These are phyloP conservation scores for Lodderomyces orthopsilosis DNA, from an alignment of 1,139 yeast species.

Conservation along the genomic window DNA sequence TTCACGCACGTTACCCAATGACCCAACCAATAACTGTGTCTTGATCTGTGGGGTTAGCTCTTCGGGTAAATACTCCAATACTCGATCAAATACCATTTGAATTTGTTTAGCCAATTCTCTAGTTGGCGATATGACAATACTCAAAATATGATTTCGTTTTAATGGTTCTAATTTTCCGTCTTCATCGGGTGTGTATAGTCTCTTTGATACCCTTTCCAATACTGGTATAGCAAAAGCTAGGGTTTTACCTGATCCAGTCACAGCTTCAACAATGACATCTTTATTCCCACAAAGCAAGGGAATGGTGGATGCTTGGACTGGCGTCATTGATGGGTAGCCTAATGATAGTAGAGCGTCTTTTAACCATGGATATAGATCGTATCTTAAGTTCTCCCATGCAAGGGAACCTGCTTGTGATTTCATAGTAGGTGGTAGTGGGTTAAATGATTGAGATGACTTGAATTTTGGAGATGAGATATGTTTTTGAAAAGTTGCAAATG, in stretches of 20 bases:
- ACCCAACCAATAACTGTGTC: constrained; percentile 81
- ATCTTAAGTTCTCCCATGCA: constrained; percentile 36
- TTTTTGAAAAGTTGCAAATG: constrained; percentile 4
- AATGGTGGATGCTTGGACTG: constrained; percentile 94
- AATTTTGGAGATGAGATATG: constrained; percentile 7
- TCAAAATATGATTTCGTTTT: constrained; percentile 65
- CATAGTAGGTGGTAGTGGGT: constrained; percentile 13
- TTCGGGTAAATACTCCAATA: constrained; percentile 62
- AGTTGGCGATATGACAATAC: constrained; percentile 81
- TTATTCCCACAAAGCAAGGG: constrained; percentile 86
- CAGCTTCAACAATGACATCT: constrained; percentile 95
- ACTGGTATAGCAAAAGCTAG: constrained; percentile 83
- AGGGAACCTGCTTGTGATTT: constrained; percentile 35
- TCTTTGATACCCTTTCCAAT: constrained; percentile 55
- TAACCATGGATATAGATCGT: constrained; percentile 43
- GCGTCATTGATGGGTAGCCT: constrained; percentile 87
- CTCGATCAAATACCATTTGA: constrained; percentile 56
- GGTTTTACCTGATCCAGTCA: constrained; percentile 96
- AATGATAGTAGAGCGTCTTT: constrained; percentile 65
- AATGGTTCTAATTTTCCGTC: constrained; percentile 28
- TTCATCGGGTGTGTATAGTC: constrained; percentile 22
- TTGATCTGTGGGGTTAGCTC: constrained; percentile 35
- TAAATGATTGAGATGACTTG: constrained; percentile 4
- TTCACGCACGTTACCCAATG: constrained; percentile 66
- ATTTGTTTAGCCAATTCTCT: constrained; percentile 90